Evolutionary conservation across 2,329 filamentous ascomycete species (phyloP), one percentile per base, ranked within the genome.

Genomic region (Pyrenophora seminiperda): DNA sequence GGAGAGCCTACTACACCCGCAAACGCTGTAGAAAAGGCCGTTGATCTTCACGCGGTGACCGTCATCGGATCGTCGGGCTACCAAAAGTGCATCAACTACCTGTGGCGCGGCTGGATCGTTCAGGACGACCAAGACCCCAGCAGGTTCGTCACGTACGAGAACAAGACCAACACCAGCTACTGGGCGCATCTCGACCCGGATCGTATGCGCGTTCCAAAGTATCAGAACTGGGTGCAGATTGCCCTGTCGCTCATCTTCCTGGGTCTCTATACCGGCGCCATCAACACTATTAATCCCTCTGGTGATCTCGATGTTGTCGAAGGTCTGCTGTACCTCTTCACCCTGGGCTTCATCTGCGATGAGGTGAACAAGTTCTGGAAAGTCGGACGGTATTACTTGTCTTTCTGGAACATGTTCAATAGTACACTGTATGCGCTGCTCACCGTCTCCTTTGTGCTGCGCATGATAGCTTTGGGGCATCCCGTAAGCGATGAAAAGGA

Each of bases 371-470:
- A 99, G 73, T 83, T 97, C 62, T 96, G 90, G 84, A 99, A 99
- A 72, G 89, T 96, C 11, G 94, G 94, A 7, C 84, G 89, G 54
- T 89, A 88, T 65, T 97, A 97, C 66, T 81, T 99, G 47, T 88
- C 90, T 15, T 99, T 99, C 73, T 97, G 94, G 94, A 97, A 96
- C 66, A 89, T 89, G 18, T 96, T 99, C 79, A 99, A 99, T 73
- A 82, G 83, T 19, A 81, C 87, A 0, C 80, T 99, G 0, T 99
- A 99, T 73, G 74, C 82, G 0, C 79, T 97, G 1, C 79, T 99
- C 27, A 83, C 85, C 0, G 83, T 89, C 3, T 96, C 90, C 2
- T 87, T 99, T 56, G 76, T 89, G 33, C 77, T 92, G 30, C 88
- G 94, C 27, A 82, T 96, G 61, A 80, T 95, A 39, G 93, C 91